phyloP scores from a whole-genome alignment of 2,329 filamentous ascomycete genomes.

The Nectriaceae sp. region DNA sequence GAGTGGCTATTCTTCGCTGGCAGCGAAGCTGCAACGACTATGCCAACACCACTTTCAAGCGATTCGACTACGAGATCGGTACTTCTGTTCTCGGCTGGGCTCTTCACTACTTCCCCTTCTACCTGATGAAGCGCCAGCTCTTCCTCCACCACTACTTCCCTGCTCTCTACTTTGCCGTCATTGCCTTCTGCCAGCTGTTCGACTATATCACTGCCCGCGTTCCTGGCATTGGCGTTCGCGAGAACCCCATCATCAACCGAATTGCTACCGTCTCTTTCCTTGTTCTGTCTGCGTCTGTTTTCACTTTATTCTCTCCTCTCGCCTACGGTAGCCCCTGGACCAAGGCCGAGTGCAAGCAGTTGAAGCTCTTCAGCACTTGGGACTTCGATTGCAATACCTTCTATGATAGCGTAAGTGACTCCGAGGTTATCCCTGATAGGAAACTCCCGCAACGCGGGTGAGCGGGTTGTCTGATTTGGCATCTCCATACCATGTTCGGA shows the following conservation, averaged over 20 bases:
- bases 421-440: conserved; percentile 35
- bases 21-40: conserved; percentile 93
- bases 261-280: conserved; percentile 74
- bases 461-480: conserved; percentile 9
- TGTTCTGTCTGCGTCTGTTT: conserved; percentile 71
- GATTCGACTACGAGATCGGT: conserved; percentile 96
- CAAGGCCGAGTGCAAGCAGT: conserved; percentile 77
- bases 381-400: conserved; percentile 99
- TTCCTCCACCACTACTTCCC: conserved; percentile 99
- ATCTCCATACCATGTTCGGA: conserved; percentile 10
- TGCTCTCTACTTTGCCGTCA: conserved; percentile 91
- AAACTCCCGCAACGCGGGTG: conserved; percentile 30
- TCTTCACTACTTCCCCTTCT: conserved; percentile 99
- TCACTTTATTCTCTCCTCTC: conserved; percentile 83
- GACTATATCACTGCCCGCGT: conserved; percentile 82
- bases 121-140: conserved; percentile 94
- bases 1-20: conserved; percentile 84
- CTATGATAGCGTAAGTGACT: conserved; percentile 73
- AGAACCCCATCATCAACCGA: conserved; percentile 71
- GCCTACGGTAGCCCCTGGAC: conserved; percentile 96
- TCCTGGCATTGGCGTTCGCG: conserved; percentile 64
- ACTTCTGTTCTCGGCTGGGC: conserved; percentile 91
- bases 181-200: conserved; percentile 84
- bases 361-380: conserved; percentile 88
- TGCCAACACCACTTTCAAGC: conserved; percentile 78